phyloP scores from a whole-genome alignment of 2,329 filamentous ascomycete species.

The Colletotrichum tanaceti region DNA sequence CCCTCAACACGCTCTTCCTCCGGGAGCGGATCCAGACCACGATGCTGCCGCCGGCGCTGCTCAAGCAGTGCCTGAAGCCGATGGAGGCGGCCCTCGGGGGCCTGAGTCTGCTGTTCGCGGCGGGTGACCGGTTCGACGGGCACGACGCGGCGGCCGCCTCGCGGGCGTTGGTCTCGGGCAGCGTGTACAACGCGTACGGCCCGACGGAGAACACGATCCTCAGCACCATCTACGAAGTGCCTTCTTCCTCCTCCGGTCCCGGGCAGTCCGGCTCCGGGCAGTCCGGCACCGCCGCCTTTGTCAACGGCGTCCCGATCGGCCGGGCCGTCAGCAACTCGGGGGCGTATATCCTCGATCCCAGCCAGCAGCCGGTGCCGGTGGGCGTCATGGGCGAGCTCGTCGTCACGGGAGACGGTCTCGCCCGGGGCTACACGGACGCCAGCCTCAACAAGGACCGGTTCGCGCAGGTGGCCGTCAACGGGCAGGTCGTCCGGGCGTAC shows the following conservation, averaged over 20 bases:
- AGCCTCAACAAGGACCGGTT: conserved; percentile 39
- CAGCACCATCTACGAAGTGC: conserved; percentile 39
- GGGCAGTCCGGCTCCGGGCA: no score
- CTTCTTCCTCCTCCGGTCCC: no score
- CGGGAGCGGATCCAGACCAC: conserved; percentile 52
- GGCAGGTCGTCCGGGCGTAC: conserved; percentile 40
- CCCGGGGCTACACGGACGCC: conserved; percentile 37
- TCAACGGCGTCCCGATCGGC: conserved; percentile 43
- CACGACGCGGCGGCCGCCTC: conserved; percentile 17
- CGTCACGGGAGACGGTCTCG: conserved; percentile 45
- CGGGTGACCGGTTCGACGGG: conserved; percentile 46
- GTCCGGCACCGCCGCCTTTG: no score
- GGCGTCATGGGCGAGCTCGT: conserved; percentile 48
- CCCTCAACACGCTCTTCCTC: conserved; percentile 38
- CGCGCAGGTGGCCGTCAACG: conserved; percentile 29
- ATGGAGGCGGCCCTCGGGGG: conserved; percentile 48
- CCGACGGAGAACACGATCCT: conserved; percentile 41
- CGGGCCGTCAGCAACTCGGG: conserved; percentile 42
- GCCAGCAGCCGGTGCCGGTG: conserved; percentile 42
- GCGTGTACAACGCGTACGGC: conserved; percentile 39
- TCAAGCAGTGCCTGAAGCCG: conserved; percentile 43
- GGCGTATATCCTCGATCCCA: conserved; percentile 43
- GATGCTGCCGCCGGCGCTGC: conserved; percentile 41
- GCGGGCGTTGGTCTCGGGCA: background rate
- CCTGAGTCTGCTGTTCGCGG: conserved; percentile 52